A percentile compares a stretch with the other conserved stretches of the same genome.
These are phyloP conservation scores for Glycyrrhiza uralensis DNA, from an alignment of 306 rosid species.

Conservation along the genomic window DNA sequence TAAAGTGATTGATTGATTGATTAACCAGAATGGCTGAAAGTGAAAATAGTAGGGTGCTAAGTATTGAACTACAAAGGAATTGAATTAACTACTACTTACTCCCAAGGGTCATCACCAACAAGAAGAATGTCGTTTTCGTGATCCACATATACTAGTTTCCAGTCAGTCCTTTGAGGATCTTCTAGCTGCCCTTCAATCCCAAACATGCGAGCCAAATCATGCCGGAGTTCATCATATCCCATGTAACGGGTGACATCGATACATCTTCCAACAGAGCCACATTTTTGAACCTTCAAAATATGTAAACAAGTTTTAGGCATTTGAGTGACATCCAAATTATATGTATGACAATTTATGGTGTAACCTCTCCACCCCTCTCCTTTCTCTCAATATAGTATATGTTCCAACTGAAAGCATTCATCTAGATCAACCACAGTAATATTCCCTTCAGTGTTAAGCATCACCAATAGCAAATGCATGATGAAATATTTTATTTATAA, in stretches of 20 bases:
- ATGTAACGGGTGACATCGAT: slow-evolving; percentile 92
- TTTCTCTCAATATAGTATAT: too few species aligned
- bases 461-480: too few species aligned
- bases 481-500: too few species aligned
- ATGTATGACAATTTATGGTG: too few species aligned
- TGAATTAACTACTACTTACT: slow-evolving; percentile 54
- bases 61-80: background rate
- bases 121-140: slow-evolving; percentile 95
- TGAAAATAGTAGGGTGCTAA: background rate
- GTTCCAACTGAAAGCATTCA: too few species aligned
- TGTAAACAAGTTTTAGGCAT: slow-evolving; percentile 7
- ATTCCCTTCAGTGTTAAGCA: too few species aligned
- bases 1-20: too few species aligned
- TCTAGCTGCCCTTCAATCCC: slow-evolving; percentile 98
- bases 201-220: slow-evolving; percentile 93
- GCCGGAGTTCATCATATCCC: slow-evolving; percentile 78
- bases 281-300: slow-evolving; percentile 83
- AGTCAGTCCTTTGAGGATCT: slow-evolving; percentile 87
- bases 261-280: slow-evolving; percentile 96
- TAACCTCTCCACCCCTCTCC: too few species aligned
- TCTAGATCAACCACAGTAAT: too few species aligned
- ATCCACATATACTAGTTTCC: slow-evolving; percentile 96
- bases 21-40: background rate
- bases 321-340: background rate
- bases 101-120: slow-evolving; percentile 99